These are phyloP conservation scores for Microstroma glucosiphilum DNA, from an alignment of 1,284 basidiomycete genomes.

Conservation along the genomic window DNA sequence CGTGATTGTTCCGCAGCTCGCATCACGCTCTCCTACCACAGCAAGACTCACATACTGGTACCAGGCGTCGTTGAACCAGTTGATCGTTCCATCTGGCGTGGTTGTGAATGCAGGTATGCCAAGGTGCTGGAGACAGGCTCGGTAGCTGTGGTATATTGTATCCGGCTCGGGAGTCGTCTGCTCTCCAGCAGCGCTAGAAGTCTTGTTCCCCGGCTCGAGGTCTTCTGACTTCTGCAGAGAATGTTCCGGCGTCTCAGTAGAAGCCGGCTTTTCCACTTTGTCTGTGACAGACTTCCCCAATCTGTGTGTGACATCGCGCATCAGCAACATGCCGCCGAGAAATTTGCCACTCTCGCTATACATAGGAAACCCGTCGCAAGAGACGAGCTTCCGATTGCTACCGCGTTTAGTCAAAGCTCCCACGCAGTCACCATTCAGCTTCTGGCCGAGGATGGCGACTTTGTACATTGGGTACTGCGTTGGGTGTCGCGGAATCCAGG, in stretches of 20 bases:
- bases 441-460: conserved; percentile 30
- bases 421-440: conserved; percentile 21
- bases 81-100: conserved; percentile 28
- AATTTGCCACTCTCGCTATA: conserved; percentile 32
- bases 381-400: conserved; percentile 17
- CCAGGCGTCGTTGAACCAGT: conserved; percentile 25
- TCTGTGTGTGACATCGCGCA: background rate
- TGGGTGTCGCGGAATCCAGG: conserved; percentile 27
- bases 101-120: background rate
- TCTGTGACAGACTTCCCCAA: background rate
- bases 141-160: background rate
- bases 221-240: too few relatives aligned
- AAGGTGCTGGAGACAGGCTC: background rate
- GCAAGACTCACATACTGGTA: conserved; percentile 48
- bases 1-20: conserved; percentile 48
- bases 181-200: too few relatives aligned
- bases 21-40: conserved; percentile 30
- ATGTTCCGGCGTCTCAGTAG: background rate
- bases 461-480: conserved; percentile 36
- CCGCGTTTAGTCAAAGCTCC: conserved; percentile 24
- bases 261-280: background rate
- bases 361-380: conserved; percentile 36
- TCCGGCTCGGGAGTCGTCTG: too few relatives aligned
- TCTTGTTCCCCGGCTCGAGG: background rate
- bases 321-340: conserved; percentile 24